These are phyloP conservation scores for Tulasnella sp. DNA, from an alignment of 768 basidiomycete genomes.

Conservation along the genomic window DNA sequence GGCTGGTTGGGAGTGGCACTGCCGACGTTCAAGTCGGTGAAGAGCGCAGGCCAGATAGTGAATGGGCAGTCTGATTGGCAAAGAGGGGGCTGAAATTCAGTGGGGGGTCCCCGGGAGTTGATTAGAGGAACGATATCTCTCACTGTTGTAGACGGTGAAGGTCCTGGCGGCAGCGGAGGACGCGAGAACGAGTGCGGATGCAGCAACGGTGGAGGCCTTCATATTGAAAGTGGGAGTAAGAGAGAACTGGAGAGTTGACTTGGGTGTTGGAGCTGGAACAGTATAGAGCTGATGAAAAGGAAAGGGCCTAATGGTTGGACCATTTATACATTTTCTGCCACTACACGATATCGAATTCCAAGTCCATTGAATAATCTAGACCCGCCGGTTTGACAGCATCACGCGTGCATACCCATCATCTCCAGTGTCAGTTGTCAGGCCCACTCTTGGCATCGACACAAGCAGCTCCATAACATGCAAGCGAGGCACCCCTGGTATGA, in stretches of 20 bases:
- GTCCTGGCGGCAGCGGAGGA: constrained; percentile 9
- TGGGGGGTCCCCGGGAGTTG: neutral
- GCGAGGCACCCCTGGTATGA: no score
- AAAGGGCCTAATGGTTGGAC: no score
- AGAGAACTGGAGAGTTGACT: neutral
- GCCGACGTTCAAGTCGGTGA: constrained; percentile 9
- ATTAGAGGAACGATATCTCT: neutral
- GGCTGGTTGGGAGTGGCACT: constrained; percentile 1
- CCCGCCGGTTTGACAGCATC: no score
- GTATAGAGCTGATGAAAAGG: neutral
- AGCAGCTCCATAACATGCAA: no score
- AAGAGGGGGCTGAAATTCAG: neutral
- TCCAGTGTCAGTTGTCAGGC: no score
- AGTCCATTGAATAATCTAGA: no score
- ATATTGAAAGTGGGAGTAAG: constrained; percentile 8
- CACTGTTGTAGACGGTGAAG: constrained; percentile 16
- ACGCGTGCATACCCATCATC: no score
- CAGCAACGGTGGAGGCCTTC: constrained; percentile 6
- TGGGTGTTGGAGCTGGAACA: neutral
- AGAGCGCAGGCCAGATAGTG: constrained; percentile 18
- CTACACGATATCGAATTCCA: no score
- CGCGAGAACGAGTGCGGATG: constrained; percentile 6
- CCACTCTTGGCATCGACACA: no score
- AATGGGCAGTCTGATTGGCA: constrained; percentile 1
- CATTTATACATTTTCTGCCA: no score